Evolutionary conservation across 352 stramenopile species (phyloP).

Genomic region (Phytophthora chlamydospora): DNA sequence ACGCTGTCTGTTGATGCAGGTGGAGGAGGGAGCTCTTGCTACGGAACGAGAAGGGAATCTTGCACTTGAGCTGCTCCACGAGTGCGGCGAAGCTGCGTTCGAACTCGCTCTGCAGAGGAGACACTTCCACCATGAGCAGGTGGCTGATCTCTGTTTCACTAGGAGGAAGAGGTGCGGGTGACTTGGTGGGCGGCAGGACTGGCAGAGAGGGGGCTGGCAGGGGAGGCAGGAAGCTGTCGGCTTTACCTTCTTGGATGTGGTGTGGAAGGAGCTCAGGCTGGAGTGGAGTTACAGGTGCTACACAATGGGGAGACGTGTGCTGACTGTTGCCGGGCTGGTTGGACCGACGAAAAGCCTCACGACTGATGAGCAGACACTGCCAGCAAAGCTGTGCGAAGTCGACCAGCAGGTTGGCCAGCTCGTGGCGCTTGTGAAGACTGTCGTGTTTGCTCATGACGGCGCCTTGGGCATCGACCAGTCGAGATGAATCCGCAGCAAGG

Average conservation of each 20-base stretch:
- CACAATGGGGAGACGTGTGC: background rate
- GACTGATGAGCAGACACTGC: slow-evolving; percentile 63
- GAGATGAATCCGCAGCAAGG: slow-evolving; percentile 26
- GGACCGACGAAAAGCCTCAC: slow-evolving; percentile 53
- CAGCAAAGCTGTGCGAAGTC: slow-evolving; percentile 66
- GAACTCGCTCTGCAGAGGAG: slow-evolving; percentile 73
- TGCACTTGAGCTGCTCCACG: slow-evolving; percentile 46
- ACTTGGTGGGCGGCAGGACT: background rate
- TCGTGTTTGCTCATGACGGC: slow-evolving; percentile 37
- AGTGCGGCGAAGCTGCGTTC: slow-evolving; percentile 68
- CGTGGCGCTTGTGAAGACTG: slow-evolving; percentile 42
- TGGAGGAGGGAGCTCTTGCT: slow-evolving; percentile 26
- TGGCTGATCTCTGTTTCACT: background rate
- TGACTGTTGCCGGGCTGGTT: slow-evolving; percentile 14
- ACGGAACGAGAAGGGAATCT: slow-evolving; percentile 42
- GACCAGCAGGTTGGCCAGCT: slow-evolving; percentile 62
- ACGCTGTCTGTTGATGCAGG: slow-evolving; percentile 42
- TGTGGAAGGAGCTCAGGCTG: slow-evolving; percentile 16
- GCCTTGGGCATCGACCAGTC: slow-evolving; percentile 44
- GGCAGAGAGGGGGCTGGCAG: background rate
- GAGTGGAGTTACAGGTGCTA: background rate
- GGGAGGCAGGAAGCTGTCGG: slow-evolving; percentile 26
- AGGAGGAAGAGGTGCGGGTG: background rate
- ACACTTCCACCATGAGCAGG: slow-evolving; percentile 27
- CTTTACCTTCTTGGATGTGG: slow-evolving; percentile 8